phyloP scores from a whole-genome alignment of 2,329 filamentous ascomycete species.

The Ophiostoma montium region DNA sequence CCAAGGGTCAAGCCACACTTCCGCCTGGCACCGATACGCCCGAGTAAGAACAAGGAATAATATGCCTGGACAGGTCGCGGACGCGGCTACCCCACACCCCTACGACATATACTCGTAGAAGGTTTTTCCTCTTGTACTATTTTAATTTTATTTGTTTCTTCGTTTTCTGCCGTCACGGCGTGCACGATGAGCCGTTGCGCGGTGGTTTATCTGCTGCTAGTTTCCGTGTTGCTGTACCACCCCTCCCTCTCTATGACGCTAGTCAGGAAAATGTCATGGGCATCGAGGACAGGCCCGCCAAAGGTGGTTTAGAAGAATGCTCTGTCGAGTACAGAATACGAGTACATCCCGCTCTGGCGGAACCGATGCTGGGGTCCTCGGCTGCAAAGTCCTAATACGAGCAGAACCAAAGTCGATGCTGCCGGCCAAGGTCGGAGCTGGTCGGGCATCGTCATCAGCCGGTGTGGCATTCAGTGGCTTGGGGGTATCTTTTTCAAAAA shows the following conservation, averaged over 20 bases:
- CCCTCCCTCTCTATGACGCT: background rate
- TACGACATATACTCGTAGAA: background rate
- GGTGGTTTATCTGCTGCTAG: background rate
- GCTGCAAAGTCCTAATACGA: too few species aligned
- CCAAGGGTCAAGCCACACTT: background rate
- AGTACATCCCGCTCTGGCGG: too few species aligned
- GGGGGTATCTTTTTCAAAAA: too few species aligned
- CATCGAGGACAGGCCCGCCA: too few species aligned
- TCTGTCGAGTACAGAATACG: too few species aligned
- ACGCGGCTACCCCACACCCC: background rate
- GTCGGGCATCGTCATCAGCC: too few species aligned
- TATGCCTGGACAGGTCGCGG: background rate
- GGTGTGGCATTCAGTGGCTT: too few species aligned
- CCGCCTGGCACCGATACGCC: background rate
- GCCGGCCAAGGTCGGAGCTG: too few species aligned
- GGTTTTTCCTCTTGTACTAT: background rate
- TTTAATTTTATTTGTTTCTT: background rate
- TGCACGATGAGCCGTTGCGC: background rate
- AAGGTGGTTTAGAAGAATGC: too few species aligned
- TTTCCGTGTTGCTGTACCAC: background rate
- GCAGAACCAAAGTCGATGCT: too few species aligned
- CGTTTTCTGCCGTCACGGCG: background rate
- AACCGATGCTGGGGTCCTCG: too few species aligned
- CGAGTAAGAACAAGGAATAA: slow-evolving; percentile 2
- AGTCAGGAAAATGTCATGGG: background rate